These are phyloP conservation scores for Rhamnella rubrinervis DNA, from an alignment of 331 rosid genomes.

Conservation along the genomic window DNA sequence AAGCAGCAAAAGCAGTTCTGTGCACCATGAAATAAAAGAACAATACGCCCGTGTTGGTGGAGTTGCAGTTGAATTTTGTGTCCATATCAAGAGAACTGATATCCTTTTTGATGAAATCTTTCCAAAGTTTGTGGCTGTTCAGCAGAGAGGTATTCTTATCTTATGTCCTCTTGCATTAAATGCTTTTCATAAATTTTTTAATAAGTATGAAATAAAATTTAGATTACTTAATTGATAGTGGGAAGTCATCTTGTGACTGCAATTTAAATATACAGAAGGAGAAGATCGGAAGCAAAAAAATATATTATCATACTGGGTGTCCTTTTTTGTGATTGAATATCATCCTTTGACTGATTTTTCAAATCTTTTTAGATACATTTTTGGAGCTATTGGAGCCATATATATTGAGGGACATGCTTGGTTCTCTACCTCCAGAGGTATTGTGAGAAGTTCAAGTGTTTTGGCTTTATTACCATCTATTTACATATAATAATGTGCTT, in stretches of 20 bases:
- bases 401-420: conserved; percentile 94
- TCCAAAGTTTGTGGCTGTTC: conserved; percentile 68
- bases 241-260: background rate
- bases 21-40: conserved; percentile 84
- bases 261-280: background rate
- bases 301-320: background rate
- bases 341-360: conserved; percentile 9
- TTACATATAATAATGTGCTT: conserved; percentile 12
- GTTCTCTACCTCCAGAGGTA: conserved; percentile 99
- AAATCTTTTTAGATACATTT: conserved; percentile 64
- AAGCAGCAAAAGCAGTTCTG: conserved; percentile 47
- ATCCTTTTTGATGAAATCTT: conserved; percentile 93
- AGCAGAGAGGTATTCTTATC: conserved; percentile 69
- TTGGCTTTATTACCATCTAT: conserved; percentile 20
- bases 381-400: conserved; percentile 98
- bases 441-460: conserved; percentile 26
- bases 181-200: background rate
- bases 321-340: background rate
- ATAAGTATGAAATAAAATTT: conserved; percentile 11
- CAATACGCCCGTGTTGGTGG: conserved; percentile 95
- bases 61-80: conserved; percentile 97
- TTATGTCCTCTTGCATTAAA: conserved; percentile 20
- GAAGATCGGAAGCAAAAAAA: background rate
- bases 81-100: conserved; percentile 89
- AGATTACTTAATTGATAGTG: background rate